phyloP scores from a whole-genome alignment of 139 green algal species.

The Parachlorella kessleri region DNA sequence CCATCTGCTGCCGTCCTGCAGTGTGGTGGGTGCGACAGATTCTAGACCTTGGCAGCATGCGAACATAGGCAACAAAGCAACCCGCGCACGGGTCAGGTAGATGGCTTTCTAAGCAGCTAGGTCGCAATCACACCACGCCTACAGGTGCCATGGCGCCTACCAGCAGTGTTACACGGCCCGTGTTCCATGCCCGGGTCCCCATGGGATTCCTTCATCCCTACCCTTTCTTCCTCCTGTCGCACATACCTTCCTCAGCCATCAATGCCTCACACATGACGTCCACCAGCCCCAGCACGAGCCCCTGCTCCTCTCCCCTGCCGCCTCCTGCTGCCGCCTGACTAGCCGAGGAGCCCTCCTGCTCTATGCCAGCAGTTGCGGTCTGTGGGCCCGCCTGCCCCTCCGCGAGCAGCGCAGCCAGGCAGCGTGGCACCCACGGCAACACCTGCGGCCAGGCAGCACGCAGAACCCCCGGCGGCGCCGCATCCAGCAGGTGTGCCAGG shows the following conservation, averaged over 20 bases:
- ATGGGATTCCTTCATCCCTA: too few relatives aligned
- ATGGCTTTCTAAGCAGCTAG: too few relatives aligned
- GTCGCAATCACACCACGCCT: too few relatives aligned
- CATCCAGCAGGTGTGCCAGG: slow-evolving; percentile 13
- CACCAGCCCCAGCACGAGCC: slow-evolving; percentile 30
- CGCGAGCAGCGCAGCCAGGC: slow-evolving; percentile 19
- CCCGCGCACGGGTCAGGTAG: too few relatives aligned
- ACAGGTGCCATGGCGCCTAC: too few relatives aligned
- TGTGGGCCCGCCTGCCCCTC: not conserved
- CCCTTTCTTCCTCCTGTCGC: too few relatives aligned
- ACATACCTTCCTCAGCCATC: slow-evolving; percentile 6
- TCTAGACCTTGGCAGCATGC: too few relatives aligned
- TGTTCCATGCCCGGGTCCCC: too few relatives aligned
- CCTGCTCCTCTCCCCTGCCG: not conserved
- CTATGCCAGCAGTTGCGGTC: too few relatives aligned
- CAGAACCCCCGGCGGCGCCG: slow-evolving; percentile 18
- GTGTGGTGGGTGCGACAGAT: too few relatives aligned
- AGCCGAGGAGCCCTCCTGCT: too few relatives aligned
- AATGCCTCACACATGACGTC: slow-evolving; percentile 12
- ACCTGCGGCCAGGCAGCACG: slow-evolving; percentile 1
- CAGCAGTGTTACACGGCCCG: too few relatives aligned
- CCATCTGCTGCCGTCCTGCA: slow-evolving; percentile 18
- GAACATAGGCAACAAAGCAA: not conserved
- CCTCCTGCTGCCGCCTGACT: not conserved
- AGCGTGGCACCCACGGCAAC: slow-evolving; percentile 35